These are phyloP conservation scores for Clathrospora elynae DNA, from an alignment of 2,329 filamentous ascomycete species.

Conservation along the genomic window DNA sequence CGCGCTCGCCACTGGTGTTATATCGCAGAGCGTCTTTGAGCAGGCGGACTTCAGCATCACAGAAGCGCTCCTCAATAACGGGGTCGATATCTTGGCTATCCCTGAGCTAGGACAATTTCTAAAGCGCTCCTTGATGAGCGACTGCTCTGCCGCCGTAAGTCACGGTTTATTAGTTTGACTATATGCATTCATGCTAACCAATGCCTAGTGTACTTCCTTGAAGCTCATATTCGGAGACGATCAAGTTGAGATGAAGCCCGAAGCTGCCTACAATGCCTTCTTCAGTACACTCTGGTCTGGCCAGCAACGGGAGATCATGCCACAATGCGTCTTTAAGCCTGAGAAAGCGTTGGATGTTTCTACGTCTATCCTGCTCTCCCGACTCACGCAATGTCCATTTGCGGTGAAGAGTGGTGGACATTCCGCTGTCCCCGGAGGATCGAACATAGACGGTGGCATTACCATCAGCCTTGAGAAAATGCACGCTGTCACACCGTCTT, in stretches of 20 bases:
- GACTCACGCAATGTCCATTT: constrained; percentile 43
- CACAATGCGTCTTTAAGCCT: constrained; percentile 26
- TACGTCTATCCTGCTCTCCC: constrained; percentile 18
- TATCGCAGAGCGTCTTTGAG: constrained; percentile 16
- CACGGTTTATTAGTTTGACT: not conserved
- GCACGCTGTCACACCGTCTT: constrained; percentile 31
- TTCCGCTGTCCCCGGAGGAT: constrained; percentile 47
- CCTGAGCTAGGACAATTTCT: constrained; percentile 11
- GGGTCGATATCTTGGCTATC: constrained; percentile 22
- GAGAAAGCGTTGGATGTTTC: constrained; percentile 18
- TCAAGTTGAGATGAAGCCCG: constrained; percentile 17
- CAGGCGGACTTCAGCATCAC: constrained; percentile 24
- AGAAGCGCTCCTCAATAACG: constrained; percentile 26
- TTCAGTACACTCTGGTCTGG: constrained; percentile 20
- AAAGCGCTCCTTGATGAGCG: constrained; percentile 2
- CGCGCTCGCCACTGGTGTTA: constrained; percentile 1
- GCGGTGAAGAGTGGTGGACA: constrained; percentile 55
- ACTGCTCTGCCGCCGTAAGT: constrained; percentile 30
- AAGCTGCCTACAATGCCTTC: constrained; percentile 27
- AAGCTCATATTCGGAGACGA: constrained; percentile 21
- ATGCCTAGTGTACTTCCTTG: constrained; percentile 28
- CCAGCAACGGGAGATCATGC: constrained; percentile 20
- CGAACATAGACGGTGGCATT: constrained; percentile 51
- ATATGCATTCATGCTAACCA: constrained; percentile 1
- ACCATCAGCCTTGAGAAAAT: constrained; percentile 50